Base-by-base conservation (phyloP, 805 yeast species). In the Ogataea degrootiae region DNA sequence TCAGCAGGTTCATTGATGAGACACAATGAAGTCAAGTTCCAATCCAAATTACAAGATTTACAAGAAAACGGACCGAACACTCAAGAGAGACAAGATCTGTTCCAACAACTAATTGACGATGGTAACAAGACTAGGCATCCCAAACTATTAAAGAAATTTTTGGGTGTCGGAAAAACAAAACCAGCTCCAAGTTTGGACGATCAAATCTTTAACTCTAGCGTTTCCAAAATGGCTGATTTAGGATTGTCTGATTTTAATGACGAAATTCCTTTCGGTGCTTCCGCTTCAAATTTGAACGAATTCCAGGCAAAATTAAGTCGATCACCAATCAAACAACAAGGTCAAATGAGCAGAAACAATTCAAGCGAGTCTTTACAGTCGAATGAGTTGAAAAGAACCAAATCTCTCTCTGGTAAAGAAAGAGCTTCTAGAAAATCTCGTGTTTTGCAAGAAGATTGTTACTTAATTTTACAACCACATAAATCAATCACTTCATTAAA, bases 1-100 rank as follows among this genome's bases (percentile, higher is more conserved):
- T 84, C 94, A 52, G 96, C 96, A 1, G 96, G 95, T 0, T 86
- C 95, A 31, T 81, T 82, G 49, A 81, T 83, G 41, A 76, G 96
- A 59, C 95, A 88, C 62, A 84, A 60, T 63, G 69, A 61, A 48
- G 59, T 42, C 44, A 69, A 47, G 48, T 65, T 37, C 52, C 66
- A 55, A 43, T 29, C 36, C 1, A 52, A 48, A 41, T 37, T 60
- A 31, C 50, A 50, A 29, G 57, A 51, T 26, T 41, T 54, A 45
- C 43, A 51, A 37, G 53, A 48, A 35, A 50, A 51, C 33, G 58
- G 61, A 11, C 39, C 49, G 3, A 39, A 42, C 43, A 45, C 47
- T 6, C 39, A 51, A 31, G 58, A 58, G 21, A 57, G 61, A 43
- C 50, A 57, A 34, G 66, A 59, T 5, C 47, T 72, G 6, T 63